A percentile compares a stretch with the other conserved stretches of the same genome.
phyloP scores from a whole-genome alignment of 108 stramenopile genomes.

The Cyclotella atomus region DNA sequence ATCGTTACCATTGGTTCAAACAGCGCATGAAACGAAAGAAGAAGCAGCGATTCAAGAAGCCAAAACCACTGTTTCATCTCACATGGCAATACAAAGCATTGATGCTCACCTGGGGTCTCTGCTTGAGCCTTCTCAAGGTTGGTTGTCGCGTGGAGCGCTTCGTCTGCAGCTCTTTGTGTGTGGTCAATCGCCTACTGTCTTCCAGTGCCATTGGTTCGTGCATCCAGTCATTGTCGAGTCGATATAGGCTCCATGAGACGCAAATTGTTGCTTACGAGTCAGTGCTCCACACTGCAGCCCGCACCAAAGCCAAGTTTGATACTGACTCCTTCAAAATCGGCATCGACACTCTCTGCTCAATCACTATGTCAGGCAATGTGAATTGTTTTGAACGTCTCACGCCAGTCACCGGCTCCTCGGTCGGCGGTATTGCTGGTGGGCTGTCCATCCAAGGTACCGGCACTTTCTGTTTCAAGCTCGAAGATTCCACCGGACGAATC shows the following conservation, averaged over 20 bases:
- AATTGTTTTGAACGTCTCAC: conserved; percentile 4
- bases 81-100: conserved; percentile 3
- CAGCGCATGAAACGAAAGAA: conserved; percentile 6
- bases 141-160: conserved; percentile 22
- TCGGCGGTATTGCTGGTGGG: neutral
- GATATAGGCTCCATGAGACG: neutral
- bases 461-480: conserved; percentile 13
- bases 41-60: neutral
- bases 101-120: neutral
- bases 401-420: neutral
- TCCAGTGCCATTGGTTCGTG: no score
- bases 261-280: neutral
- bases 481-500: neutral
- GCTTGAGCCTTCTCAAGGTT: neutral
- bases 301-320: conserved; percentile 5
- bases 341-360: conserved; percentile 19
- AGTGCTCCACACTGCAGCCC: neutral
- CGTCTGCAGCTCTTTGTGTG: neutral
- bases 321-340: conserved; percentile 35
- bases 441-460: neutral
- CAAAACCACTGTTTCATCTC: neutral
- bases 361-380: conserved; percentile 11
- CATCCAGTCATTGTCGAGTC: neutral
- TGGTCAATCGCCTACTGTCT: neutral
- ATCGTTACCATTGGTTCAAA: conserved; percentile 13